Base-by-base conservation (phyloP, 352 stramenopile species). In the Phytophthora litchii region DNA sequence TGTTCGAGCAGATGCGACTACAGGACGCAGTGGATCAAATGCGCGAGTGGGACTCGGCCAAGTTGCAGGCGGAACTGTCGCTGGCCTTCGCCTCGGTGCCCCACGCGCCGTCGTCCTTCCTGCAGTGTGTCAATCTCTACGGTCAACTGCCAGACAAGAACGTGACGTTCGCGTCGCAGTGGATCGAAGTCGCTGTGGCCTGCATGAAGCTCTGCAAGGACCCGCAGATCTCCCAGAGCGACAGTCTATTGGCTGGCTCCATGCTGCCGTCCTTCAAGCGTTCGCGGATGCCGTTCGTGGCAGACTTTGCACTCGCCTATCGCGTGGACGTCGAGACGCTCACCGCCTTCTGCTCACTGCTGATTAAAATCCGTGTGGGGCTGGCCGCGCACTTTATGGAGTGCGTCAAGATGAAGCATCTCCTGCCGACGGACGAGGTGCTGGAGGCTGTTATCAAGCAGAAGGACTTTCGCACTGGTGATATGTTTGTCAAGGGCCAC, bases 401-500 rank as follows among this genome's bases (percentile, higher is more conserved):
- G 13, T 50, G 55, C 16, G 54, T 89, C 12, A 54, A 63, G 43
- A 72, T 77, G 71, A 75, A 66, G 37, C 40, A 78, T 29, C 17
- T 86, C 14, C 25, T 91, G 54, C 68, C 79, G 8, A 48, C 70
- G 1, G 59, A 77, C 21, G 19, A 41, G 0, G 66, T 91, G 17
- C 54, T 89, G 42, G 21, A 60, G 23, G 70, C 72, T 0, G 74
- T 70, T 1, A 69, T 89, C 36, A 59, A 63, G 42, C 67, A 85
- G 52, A 76, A 88, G 47, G 78, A 91, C 47, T 63, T 91, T 9
- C 60, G 67, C 3, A 72, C 73, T 4, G 84, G 72, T 4, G 84
- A 94, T 54, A 19, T 69, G 35, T 90, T 86, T 54, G 79, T 86
- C 23, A 65, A 72, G 16, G 54, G 60, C 16, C 54, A 76, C 16